phyloP scores from a whole-genome alignment of 1,284 basidiomycete genomes.

The Butyriboletus appendiculatus region DNA sequence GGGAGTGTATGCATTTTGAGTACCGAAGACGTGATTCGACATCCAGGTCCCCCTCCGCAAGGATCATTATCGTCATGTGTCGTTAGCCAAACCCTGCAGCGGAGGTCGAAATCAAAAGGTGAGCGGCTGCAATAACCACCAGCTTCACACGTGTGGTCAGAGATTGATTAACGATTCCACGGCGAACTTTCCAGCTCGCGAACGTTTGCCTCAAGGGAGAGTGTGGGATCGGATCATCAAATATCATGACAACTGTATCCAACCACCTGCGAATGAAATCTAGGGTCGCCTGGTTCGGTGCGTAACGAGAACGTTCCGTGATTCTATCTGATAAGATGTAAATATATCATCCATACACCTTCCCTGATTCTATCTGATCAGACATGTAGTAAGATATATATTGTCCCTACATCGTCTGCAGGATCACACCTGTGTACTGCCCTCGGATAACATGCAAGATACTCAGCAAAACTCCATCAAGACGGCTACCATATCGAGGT shows the following conservation, averaged over 20 bases:
- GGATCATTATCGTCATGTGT: neutral
- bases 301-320: no score
- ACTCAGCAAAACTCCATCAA: neutral
- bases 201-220: neutral
- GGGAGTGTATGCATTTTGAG: neutral
- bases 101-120: neutral
- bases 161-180: slow-evolving; percentile 3
- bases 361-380: neutral
- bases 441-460: neutral
- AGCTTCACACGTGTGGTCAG: neutral
- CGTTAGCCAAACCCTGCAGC: neutral
- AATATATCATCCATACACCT: neutral
- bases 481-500: neutral
- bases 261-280: neutral
- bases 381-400: neutral
- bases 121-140: neutral
- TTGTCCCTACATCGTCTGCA: neutral
- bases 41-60: neutral
- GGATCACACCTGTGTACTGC: slow-evolving; percentile 1
- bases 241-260: neutral
- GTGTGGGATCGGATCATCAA: slow-evolving; percentile 15
- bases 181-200: slow-evolving; percentile 12
- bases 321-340: no score
- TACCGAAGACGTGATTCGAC: neutral
- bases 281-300: neutral